Evolutionary conservation across 176 grass and related monocot genomes (phyloP).

Genomic region (Calamus simplicifolius): DNA sequence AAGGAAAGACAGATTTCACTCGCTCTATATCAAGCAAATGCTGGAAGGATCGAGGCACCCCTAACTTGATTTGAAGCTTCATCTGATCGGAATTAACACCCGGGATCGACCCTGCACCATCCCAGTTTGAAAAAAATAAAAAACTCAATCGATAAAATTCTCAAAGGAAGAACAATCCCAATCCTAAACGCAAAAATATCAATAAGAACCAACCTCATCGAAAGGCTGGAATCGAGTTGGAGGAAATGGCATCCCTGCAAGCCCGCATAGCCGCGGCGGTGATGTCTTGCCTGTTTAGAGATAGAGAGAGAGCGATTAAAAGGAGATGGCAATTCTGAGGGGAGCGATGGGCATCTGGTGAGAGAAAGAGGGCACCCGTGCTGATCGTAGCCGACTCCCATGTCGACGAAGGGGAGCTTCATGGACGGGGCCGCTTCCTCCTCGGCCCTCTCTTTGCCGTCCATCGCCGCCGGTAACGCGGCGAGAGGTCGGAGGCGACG

Average conservation of each 20-base stretch:
- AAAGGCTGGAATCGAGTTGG: conserved; percentile 95
- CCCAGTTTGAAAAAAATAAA: too few relatives aligned
- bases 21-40: conserved; percentile 62
- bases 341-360: background rate
- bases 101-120: conserved; percentile 59
- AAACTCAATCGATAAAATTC: too few relatives aligned
- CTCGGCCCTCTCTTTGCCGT: background rate
- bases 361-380: conserved; percentile 38
- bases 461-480: conserved; percentile 5
- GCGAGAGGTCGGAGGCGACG: background rate
- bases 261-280: conserved; percentile 76
- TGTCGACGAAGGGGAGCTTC: conserved; percentile 94
- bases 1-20: conserved; percentile 87
- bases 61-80: conserved; percentile 95
- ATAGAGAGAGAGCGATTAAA: background rate
- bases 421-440: conserved; percentile 9
- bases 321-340: background rate
- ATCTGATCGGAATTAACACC: conserved; percentile 91
- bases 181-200: background rate
- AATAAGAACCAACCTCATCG: conserved; percentile 37
- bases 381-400: conserved; percentile 97
- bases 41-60: conserved; percentile 58
- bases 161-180: background rate
- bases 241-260: conserved; percentile 90
- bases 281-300: conserved; percentile 62